Percentiles rank a stretch among this genome's conserved stretches.
These are phyloP conservation scores for Arthrobotrys iridis DNA, from an alignment of 2,329 filamentous ascomycete genomes.

Conservation along the genomic window DNA sequence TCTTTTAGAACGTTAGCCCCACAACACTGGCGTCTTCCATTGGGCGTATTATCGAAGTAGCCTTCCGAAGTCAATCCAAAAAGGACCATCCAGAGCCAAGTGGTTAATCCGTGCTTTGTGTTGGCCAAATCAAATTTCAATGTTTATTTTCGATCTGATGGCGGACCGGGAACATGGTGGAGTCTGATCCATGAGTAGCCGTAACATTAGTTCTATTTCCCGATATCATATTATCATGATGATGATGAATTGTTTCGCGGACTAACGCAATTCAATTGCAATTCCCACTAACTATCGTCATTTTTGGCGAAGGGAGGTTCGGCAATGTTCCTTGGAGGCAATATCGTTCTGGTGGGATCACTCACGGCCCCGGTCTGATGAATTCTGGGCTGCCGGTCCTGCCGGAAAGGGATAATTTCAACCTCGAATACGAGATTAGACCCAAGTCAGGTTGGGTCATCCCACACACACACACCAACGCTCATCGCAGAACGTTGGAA, in stretches of 20 bases:
- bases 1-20: constrained; percentile 26
- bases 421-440: constrained; percentile 26
- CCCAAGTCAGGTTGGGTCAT: constrained; percentile 30
- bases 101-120: constrained; percentile 50
- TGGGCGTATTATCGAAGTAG: constrained; percentile 36
- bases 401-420: constrained; percentile 37
- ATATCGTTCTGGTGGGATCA: constrained; percentile 12
- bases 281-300: constrained; percentile 13
- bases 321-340: constrained; percentile 23
- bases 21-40: constrained; percentile 15
- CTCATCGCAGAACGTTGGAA: constrained; percentile 39
- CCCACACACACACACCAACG: constrained; percentile 1
- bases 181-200: background rate
- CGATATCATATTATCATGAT: background rate
- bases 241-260: background rate
- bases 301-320: constrained; percentile 28
- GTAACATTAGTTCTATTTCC: constrained; percentile 3
- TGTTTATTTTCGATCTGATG: constrained; percentile 19
- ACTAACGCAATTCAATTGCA: constrained; percentile 30
- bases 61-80: constrained; percentile 45
- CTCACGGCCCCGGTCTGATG: constrained; percentile 31
- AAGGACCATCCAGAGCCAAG: background rate
- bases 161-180: constrained; percentile 4
- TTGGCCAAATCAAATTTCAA: constrained; percentile 30
- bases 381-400: constrained; percentile 27